A percentile compares a stretch with the other conserved stretches of the same genome.
These are phyloP conservation scores for Kluyveromyces nonfermentans DNA, from an alignment of 805 yeast species.

Conservation along the genomic window DNA sequence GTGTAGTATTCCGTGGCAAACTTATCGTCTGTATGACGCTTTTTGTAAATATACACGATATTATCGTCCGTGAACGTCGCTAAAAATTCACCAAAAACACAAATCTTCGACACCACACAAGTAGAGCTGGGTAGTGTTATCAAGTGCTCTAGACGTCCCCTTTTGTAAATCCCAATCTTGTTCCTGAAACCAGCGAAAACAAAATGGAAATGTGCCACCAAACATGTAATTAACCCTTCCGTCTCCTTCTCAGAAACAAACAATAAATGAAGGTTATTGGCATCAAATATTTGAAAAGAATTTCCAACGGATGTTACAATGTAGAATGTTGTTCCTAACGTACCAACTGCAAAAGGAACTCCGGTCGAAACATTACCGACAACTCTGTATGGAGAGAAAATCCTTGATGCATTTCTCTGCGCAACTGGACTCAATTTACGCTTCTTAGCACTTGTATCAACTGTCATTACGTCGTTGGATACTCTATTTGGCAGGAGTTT, in stretches of 20 bases:
- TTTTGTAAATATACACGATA: conserved; percentile 45
- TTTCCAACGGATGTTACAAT: conserved; percentile 85
- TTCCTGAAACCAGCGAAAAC: conserved; percentile 71
- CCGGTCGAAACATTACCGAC: conserved; percentile 86
- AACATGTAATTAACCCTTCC: conserved; percentile 53
- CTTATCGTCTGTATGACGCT: conserved; percentile 30
- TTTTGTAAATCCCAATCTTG: conserved; percentile 64
- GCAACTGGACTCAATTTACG: not conserved
- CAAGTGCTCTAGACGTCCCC: conserved; percentile 54
- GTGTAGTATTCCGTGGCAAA: conserved; percentile 59
- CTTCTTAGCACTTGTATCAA: not conserved
- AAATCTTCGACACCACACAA: conserved; percentile 38
- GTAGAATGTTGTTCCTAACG: conserved; percentile 79
- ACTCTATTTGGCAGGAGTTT: not conserved
- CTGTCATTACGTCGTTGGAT: not conserved
- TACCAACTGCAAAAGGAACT: conserved; percentile 78
- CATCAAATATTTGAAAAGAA: conserved; percentile 89
- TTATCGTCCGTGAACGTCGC: conserved; percentile 44
- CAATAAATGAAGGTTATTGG: conserved; percentile 69
- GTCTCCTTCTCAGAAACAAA: conserved; percentile 82
- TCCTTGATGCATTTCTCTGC: conserved; percentile 35
- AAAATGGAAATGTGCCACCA: conserved; percentile 75
- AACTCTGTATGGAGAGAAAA: conserved; percentile 81
- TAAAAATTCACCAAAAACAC: conserved; percentile 71
- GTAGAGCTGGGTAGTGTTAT: conserved; percentile 29